phyloP scores from a whole-genome alignment of 768 basidiomycete genomes.

The Leccinum variicolor region DNA sequence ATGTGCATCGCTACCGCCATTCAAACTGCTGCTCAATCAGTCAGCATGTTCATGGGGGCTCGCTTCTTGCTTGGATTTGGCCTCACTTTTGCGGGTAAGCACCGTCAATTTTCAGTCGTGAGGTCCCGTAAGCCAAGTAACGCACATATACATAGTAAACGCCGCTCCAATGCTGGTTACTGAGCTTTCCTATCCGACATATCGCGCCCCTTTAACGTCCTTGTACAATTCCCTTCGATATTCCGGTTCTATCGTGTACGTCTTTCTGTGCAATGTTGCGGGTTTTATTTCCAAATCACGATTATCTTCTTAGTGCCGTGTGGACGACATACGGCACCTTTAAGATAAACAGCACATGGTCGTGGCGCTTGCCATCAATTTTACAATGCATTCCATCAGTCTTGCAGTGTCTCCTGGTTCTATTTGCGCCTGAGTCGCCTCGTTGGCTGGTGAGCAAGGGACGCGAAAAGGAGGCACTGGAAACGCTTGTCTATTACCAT shows the following conservation, averaged over 20 bases:
- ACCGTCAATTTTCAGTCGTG: not conserved
- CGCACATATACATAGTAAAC: not conserved
- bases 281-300: too few species aligned
- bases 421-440: too few species aligned
- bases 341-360: too few species aligned
- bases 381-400: too few species aligned
- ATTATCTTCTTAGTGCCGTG: too few species aligned
- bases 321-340: too few species aligned
- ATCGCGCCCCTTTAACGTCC: not conserved
- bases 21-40: not conserved
- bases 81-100: not conserved
- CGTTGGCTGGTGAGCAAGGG: too few species aligned
- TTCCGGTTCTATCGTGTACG: not conserved
- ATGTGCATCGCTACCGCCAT: not conserved
- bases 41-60: not conserved
- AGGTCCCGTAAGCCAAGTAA: not conserved
- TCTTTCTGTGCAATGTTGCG: too few species aligned
- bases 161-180: not conserved
- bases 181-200: not conserved
- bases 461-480: too few species aligned
- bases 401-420: too few species aligned
- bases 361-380: too few species aligned
- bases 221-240: not conserved
- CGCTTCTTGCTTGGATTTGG: not conserved
- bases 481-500: too few species aligned